Base-by-base conservation (phyloP, 257 asterid genomes). In the Gardenia jasminoides region DNA sequence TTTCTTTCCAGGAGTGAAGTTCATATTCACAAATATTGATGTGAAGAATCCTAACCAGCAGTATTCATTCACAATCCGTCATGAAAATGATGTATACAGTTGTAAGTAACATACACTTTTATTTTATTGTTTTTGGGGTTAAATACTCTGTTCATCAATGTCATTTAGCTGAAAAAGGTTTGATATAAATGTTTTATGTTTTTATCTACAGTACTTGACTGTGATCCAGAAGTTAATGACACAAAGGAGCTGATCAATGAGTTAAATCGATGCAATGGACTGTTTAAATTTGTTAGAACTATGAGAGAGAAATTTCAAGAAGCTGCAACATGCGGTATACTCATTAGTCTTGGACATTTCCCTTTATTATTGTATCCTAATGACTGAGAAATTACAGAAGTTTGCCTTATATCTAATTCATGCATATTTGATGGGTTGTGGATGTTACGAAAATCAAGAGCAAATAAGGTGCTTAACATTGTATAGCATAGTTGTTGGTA, bases 221-320 rank as follows among this genome's bases (percentile, higher is more conserved):
- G 97, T 72, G 81, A 85, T 84, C 98, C 97, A 52, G 90, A 78
- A 72, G 82, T 94, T 79, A 82, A 80, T 68, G 91, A 83, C 81
- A 92, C 85, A 39, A 86, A 88, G 67, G 92, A 87, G 87, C 70
- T 92, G 82, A 88, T 94, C 50, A 43, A 54, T 15, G 93, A 92
- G 85, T 81, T 94, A 76, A 94, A 94, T 80, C 82, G 72, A 69
- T 89, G 84, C 89, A 92, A 94, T 64, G 97, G 90, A 69, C 88
- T 92, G 24, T 92, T 90, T 93, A 87, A 92, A 85, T 92, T 94
- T 81, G 98, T 91, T 78, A 88, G 97, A 85, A 89, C 81, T 75
- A 87, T 94, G 97, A 89, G 98, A 76, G 90, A 83, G 80, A 89
- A 89, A 74, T 94, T 94, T 83, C 97, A 90, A 89, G 89, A 87